A percentile compares a stretch with the other conserved stretches of the same genome.
phyloP scores from a whole-genome alignment of 495 filamentous ascomycete species.

The Penicillium malachiteum region DNA sequence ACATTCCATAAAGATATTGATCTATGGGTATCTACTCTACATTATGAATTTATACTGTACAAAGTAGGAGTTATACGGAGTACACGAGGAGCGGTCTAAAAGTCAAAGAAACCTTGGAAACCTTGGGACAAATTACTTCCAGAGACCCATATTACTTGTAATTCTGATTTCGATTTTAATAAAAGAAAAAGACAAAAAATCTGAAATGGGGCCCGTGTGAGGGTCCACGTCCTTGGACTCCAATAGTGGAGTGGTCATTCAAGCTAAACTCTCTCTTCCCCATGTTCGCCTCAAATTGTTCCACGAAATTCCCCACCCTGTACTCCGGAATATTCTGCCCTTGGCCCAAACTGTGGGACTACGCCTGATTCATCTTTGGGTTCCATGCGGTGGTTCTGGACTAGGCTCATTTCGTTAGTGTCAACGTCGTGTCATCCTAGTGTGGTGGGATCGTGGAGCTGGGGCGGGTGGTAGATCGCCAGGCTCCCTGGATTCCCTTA shows the following conservation, averaged over 20 bases:
- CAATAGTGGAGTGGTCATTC: neutral
- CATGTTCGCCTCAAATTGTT: slow-evolving; percentile 12
- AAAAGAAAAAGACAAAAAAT: neutral
- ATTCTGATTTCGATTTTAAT: too few species aligned
- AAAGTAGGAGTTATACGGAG: too few species aligned
- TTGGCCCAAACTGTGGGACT: slow-evolving; percentile 27
- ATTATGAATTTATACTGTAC: too few species aligned
- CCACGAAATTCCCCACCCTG: slow-evolving; percentile 7
- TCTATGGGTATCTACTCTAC: too few species aligned
- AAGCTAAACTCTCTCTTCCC: slow-evolving; percentile 3
- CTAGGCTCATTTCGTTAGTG: slow-evolving; percentile 41
- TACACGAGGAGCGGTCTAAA: too few species aligned
- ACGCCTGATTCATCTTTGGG: slow-evolving; percentile 33
- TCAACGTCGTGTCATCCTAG: slow-evolving; percentile 49
- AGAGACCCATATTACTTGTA: too few species aligned
- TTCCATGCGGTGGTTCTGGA: slow-evolving; percentile 20
- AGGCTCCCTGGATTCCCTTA: slow-evolving; percentile 29
- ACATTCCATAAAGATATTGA: too few species aligned
- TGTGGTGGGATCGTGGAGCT: slow-evolving; percentile 42
- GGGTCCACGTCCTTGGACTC: slow-evolving; percentile 2
- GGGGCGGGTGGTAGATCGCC: slow-evolving; percentile 42
- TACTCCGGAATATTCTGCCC: slow-evolving; percentile 9
- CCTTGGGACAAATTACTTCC: too few species aligned
- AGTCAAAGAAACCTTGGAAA: too few species aligned
- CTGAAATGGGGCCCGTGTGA: neutral